Evolutionary conservation across 257 asterid species (phyloP).

Genomic region (Solanum clarkiae): DNA sequence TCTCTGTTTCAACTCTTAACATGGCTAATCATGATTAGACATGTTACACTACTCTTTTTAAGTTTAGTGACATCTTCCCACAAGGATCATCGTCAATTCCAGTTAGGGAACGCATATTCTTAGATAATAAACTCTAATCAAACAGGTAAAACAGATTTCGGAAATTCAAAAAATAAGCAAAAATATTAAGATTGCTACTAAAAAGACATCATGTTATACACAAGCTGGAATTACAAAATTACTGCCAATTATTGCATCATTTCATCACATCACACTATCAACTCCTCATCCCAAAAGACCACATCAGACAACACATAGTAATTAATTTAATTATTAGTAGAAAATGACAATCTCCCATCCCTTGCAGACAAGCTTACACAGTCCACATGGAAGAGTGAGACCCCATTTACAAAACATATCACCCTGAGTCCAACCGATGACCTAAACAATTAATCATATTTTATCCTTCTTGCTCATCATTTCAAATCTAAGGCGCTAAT

Average conservation of each 20-base stretch:
- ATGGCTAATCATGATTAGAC: too few species aligned
- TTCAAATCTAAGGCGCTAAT: not conserved
- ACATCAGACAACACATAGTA: not conserved
- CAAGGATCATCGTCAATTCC: too few species aligned
- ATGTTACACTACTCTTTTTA: not conserved
- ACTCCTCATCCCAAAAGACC: not conserved
- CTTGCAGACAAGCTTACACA: not conserved
- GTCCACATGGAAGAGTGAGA: not conserved
- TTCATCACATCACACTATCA: not conserved
- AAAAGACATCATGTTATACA: not conserved
- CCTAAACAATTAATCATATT: not conserved
- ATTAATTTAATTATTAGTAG: not conserved
- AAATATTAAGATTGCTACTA: not conserved
- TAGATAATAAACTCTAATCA: not conserved
- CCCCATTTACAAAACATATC: not conserved
- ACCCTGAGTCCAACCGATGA: not conserved
- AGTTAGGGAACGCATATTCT: not conserved
- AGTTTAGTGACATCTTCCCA: not conserved
- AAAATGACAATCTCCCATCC: not conserved
- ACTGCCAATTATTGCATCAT: not conserved
- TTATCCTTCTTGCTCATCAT: not conserved
- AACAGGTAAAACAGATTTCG: not conserved
- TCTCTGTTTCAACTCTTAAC: too few species aligned
- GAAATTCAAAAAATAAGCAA: not conserved
- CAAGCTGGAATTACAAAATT: not conserved